phyloP scores from a whole-genome alignment of 2,329 filamentous ascomycete genomes.

The Trichophaea hybrida region DNA sequence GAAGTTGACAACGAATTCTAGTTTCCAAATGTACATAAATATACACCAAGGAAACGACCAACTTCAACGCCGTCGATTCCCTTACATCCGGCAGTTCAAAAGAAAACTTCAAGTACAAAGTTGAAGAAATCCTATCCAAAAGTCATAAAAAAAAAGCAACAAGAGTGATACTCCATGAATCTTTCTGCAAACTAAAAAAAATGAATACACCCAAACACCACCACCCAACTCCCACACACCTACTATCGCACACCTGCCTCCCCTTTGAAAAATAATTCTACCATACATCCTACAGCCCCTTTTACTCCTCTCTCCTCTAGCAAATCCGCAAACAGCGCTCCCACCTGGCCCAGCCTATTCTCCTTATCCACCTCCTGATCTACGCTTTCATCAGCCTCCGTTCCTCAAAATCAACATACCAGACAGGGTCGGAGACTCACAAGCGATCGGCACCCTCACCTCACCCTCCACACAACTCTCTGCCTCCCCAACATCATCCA shows the following conservation, averaged over 20 bases:
- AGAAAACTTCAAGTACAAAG: no score
- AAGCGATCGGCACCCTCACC: slow-evolving; percentile 10
- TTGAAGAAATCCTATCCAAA: no score
- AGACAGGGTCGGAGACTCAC: neutral
- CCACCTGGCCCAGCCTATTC: slow-evolving; percentile 5
- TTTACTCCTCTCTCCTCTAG: slow-evolving; percentile 13
- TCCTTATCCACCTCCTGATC: slow-evolving; percentile 9
- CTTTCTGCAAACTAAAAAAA: no score
- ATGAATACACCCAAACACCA: no score
- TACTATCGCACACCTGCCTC: neutral
- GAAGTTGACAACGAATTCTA: no score
- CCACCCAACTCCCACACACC: no score
- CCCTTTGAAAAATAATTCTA: slow-evolving; percentile 12
- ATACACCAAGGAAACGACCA: no score
- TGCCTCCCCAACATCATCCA: slow-evolving; percentile 14
- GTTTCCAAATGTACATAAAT: no score
- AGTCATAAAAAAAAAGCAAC: no score
- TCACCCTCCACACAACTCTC: slow-evolving; percentile 13
- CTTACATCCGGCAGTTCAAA: no score
- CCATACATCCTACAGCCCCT: slow-evolving; percentile 13
- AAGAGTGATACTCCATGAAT: no score
- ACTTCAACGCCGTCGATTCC: no score
- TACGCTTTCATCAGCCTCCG: neutral
- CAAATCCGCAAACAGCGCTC: slow-evolving; percentile 6
- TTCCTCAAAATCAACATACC: neutral